A percentile compares a stretch with the other conserved stretches of the same genome.
Conservation (phyloP, 2,329 filamentous ascomycete genomes). For the Hirsutella thompsonii region DNA sequence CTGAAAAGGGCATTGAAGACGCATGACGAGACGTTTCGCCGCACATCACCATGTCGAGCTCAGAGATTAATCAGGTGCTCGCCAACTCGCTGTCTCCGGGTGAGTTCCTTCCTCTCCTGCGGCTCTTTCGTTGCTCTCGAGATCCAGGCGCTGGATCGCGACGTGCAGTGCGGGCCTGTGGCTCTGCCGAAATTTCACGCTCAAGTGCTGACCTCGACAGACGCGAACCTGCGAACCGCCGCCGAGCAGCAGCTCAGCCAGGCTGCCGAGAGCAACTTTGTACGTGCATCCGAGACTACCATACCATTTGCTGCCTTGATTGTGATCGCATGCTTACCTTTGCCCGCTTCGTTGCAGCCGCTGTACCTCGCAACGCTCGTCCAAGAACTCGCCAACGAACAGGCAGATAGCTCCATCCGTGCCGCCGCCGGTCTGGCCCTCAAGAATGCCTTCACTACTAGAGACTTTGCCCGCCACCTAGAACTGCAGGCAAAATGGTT, state of each 20-base stretch:
- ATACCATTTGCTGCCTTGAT: background rate
- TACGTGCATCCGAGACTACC: conserved; percentile 33
- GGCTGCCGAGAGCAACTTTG: conserved; percentile 91
- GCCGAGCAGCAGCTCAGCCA: conserved; percentile 90
- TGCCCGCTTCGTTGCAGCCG: conserved; percentile 41
- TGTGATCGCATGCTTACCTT: conserved; percentile 11
- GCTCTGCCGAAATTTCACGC: background rate
- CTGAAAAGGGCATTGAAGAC: conserved; percentile 11
- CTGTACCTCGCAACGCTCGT: conserved; percentile 88
- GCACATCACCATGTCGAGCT: conserved; percentile 47
- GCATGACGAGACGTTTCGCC: conserved; percentile 22
- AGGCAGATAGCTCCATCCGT: conserved; percentile 70
- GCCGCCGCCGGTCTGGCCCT: conserved; percentile 89
- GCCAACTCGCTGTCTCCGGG: conserved; percentile 91
- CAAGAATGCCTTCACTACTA: conserved; percentile 95
- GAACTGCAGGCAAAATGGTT: conserved; percentile 93
- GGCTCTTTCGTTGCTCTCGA: background rate
- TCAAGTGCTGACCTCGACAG: conserved; percentile 36
- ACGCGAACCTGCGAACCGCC: conserved; percentile 77
- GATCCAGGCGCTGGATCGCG: background rate
- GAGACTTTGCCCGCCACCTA: conserved; percentile 76
- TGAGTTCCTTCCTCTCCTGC: conserved; percentile 35
- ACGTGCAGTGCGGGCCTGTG: background rate
- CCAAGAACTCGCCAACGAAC: conserved; percentile 86
- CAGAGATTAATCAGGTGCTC: conserved; percentile 98